Base-by-base conservation (phyloP, 768 basidiomycete genomes). In the Russula griseocarnosa region DNA sequence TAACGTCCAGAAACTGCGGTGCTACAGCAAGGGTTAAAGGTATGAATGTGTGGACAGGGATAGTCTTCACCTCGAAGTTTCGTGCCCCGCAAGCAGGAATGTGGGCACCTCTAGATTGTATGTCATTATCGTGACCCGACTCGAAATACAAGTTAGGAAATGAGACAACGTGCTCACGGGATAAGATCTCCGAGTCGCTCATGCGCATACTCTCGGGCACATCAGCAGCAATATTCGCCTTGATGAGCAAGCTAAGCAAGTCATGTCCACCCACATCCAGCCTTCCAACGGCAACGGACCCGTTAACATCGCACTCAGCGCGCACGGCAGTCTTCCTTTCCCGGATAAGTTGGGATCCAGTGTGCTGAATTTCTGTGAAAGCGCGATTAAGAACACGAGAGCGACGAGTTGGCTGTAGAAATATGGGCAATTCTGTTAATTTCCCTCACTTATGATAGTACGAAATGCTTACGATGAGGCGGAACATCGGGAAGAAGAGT, bases 321-420 rank as follows among this genome's bases (percentile, higher is more conserved):
- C 69, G 51, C 11, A 76, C 67, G 11, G 72, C 73, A 8, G 66
- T 70, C 70, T 86, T 86, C 68, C 83, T 86, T 9, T 82, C 76
- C 6, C 66, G 62, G 22, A 86, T 64, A 8, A 87, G 74, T 40
- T 82, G 73, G 16, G 69, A 70, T 7, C 83, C 86, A 54, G 88
- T 82, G 13, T 78, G 75, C 16, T 68, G 61, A 76, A 86, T 85
- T 0, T 77, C 81, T 1, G 62, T 68, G 36, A 74, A 72, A 5
- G 81, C 78, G 8, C 59, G 63, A 28, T 58, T 55, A 26, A 73
- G 61, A 36, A 40, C 59, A n/a, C 71, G 70, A 9, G 36, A 32
- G 16, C 62, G 58, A 20, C 44, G 38, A 9, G 62, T 74, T 18
- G 71, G 71, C 76, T 75, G 44, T 34, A 26, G 28, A 50, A 42